These are phyloP conservation scores for Seiridium unicorne DNA, from an alignment of 2,329 filamentous ascomycete genomes.

Conservation along the genomic window DNA sequence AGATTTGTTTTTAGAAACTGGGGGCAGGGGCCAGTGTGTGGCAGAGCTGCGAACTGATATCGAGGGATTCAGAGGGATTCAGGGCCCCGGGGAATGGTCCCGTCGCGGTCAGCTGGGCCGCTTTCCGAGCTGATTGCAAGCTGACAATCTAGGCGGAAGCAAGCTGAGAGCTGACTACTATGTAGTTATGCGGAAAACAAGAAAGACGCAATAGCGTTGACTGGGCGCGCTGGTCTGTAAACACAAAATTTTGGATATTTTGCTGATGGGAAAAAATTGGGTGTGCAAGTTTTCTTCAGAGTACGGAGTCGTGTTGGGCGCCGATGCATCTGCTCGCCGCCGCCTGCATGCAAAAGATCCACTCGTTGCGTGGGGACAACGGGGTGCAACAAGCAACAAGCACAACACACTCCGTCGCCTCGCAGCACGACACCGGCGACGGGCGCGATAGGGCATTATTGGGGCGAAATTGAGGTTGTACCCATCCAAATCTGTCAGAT, in stretches of 20 bases:
- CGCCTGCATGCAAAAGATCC: not conserved
- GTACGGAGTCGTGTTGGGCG: slow-evolving; percentile 4
- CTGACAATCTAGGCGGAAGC: not conserved
- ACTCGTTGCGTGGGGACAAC: slow-evolving; percentile 1
- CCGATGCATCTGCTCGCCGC: slow-evolving; percentile 4
- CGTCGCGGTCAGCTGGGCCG: not conserved
- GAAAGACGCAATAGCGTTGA: too few relatives aligned
- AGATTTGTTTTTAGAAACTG: slow-evolving; percentile 8
- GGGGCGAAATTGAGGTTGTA: not conserved
- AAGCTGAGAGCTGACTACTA: too few relatives aligned
- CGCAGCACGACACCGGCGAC: too few relatives aligned
- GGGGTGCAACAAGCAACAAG: not conserved
- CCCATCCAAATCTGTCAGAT: not conserved
- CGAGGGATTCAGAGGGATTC: not conserved
- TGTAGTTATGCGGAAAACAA: too few relatives aligned
- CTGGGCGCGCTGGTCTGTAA: not conserved
- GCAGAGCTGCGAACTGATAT: not conserved
- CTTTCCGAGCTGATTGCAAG: not conserved
- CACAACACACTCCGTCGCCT: not conserved
- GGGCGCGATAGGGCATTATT: too few relatives aligned
- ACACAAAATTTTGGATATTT: not conserved
- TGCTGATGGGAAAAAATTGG: not conserved
- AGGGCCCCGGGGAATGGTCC: not conserved
- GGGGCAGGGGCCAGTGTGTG: not conserved
- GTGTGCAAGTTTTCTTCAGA: slow-evolving; percentile 6